A percentile compares a stretch with the other conserved stretches of the same genome.
Evolutionary conservation across 495 filamentous ascomycete species (phyloP).

Genomic region (Podospora didyma): DNA sequence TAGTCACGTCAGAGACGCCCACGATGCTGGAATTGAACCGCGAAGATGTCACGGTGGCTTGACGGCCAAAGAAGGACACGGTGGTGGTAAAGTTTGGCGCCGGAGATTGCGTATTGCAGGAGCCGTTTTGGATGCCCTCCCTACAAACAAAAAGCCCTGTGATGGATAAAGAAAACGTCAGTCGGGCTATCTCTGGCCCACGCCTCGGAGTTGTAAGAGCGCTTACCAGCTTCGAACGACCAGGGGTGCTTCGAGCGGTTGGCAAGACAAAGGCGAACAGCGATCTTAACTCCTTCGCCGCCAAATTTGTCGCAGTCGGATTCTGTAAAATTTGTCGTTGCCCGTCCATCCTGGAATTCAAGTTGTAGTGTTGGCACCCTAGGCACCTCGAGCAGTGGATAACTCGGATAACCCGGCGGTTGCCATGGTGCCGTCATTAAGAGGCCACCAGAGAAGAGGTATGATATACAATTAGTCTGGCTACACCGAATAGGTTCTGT

Average conservation of each 20-base stretch:
- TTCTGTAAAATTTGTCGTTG: not conserved
- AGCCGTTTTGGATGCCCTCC: conserved; percentile 3
- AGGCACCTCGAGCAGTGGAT: conserved; percentile 4
- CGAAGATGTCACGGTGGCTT: conserved; percentile 6
- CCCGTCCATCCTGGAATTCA: not conserved
- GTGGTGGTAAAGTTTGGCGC: conserved; percentile 14
- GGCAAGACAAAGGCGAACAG: not conserved
- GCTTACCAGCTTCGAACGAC: not conserved
- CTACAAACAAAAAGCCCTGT: conserved; percentile 9
- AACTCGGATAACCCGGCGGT: conserved; percentile 1
- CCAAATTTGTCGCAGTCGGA: not conserved
- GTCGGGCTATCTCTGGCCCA: not conserved
- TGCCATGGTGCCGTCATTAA: conserved; percentile 5
- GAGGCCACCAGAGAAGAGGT: conserved; percentile 6
- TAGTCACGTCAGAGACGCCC: not conserved
- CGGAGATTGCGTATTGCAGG: conserved; percentile 1
- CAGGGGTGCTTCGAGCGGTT: not conserved
- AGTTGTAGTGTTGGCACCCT: not conserved
- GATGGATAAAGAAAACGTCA: not conserved
- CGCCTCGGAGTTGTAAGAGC: not conserved
- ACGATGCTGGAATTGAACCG: conserved; percentile 13
- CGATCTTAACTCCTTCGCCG: not conserved
- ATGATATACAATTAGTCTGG: conserved; percentile 5
- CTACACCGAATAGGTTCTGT: conserved; percentile 1
- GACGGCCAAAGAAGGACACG: conserved; percentile 1